Base-by-base conservation (phyloP, 352 stramenopile genomes). In the Elongisporangium prolatum region DNA sequence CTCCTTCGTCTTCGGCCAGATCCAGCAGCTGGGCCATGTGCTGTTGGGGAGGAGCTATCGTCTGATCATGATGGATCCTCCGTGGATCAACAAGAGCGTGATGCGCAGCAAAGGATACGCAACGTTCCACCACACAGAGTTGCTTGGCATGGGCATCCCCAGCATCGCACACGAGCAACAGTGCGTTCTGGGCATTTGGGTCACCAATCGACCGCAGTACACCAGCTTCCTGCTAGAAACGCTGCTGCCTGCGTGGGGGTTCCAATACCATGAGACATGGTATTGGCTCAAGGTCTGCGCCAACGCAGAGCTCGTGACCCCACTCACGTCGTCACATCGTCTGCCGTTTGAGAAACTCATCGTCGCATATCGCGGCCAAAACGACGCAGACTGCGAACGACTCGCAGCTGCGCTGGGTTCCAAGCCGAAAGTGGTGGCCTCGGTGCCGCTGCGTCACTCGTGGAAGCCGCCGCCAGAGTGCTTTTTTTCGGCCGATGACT, bases 21-120 rank as follows among this genome's bases (percentile, higher is more conserved):
- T 75, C 3, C 56, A 68, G 18, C 56, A 65, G 13, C 25, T 72
- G 9, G 40, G 13, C 9, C 25, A 13, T 21, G 21, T 54, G 13
- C 16, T 48, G 4, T 51, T 77, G 1, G 56, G 56, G 17, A 25
- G 17, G 20, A 49, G 14, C 13, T 81, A 77, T 56, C 24, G 56
- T 10, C 65, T 79, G 52, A 86, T 92, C 50, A 57, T 87, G 14
- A 80, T 90, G 68, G 83, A 92, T 25, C 80, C 83, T 7, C 83
- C 83, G 13, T 92, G 83, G 83, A 66, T 81, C 48, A 92, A 92
- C 73, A 92, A 90, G 54, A 90, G 77, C 50, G 83, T 92, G 7
- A 65, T 52, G 2, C 75, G 83, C 48, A 72, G 72, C 54, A 72
- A 74, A 16, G 63, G 60, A 16, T 92, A 92, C 72, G 21, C 58